Evolutionary conservation across 306 rosid genomes (phyloP).

Genomic region (Fragaria vesca): DNA sequence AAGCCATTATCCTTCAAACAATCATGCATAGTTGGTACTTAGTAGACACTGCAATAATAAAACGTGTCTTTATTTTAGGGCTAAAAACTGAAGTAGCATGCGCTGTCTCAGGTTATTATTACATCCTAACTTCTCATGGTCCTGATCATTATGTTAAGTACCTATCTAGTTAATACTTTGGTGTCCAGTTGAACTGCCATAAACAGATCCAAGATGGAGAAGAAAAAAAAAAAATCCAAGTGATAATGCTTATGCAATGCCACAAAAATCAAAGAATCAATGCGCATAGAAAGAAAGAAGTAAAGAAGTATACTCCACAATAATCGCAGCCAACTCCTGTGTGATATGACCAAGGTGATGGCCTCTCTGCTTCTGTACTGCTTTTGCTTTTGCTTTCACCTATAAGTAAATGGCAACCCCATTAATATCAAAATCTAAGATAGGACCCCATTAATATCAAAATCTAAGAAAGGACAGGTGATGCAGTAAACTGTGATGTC

Average conservation of each 20-base stretch:
- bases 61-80: neutral
- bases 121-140: neutral
- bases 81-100: neutral
- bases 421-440: constrained; percentile 10
- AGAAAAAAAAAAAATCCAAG: neutral
- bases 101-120: neutral
- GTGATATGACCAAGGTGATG: constrained; percentile 44
- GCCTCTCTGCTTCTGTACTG: constrained; percentile 25
- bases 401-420: constrained; percentile 33
- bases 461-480: no score
- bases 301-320: constrained; percentile 72
- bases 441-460: neutral
- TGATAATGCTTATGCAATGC: neutral
- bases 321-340: constrained; percentile 62
- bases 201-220: neutral
- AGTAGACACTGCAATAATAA: neutral
- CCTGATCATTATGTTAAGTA: neutral
- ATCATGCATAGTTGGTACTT: constrained; percentile 1
- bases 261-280: constrained; percentile 14
- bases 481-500: no score
- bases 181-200: neutral
- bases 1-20: neutral
- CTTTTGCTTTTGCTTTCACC: constrained; percentile 38
- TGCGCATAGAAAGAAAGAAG: constrained; percentile 17
- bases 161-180: neutral